These are phyloP conservation scores for Fraxinus platypoda DNA, from an alignment of 305 asterid genomes.

Conservation along the genomic window DNA sequence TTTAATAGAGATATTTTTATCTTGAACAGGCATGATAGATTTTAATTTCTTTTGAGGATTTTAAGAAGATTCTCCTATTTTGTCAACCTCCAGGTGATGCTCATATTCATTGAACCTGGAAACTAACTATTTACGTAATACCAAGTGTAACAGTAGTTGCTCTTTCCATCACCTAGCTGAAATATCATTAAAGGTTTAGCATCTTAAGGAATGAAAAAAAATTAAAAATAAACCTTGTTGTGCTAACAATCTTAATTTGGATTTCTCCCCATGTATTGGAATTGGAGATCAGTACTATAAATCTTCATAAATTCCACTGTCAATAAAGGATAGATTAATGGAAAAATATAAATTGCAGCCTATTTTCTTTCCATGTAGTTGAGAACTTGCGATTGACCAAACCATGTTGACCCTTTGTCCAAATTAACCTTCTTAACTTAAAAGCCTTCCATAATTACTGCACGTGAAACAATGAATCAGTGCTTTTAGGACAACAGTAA, in stretches of 20 bases:
- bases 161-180: neutral
- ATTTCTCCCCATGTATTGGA: neutral
- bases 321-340: neutral
- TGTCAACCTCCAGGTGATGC: neutral
- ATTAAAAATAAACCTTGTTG: neutral
- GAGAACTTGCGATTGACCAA: neutral
- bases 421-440: neutral
- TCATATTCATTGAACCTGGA: neutral
- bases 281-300: neutral
- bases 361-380: neutral
- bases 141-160: neutral
- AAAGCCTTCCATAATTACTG: neutral
- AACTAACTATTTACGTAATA: neutral
- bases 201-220: neutral
- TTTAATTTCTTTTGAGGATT: slow-evolving; percentile 3
- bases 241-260: neutral
- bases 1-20: neutral
- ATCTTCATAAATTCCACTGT: neutral
- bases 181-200: neutral
- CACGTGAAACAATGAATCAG: neutral
- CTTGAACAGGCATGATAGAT: neutral
- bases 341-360: neutral
- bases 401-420: neutral
- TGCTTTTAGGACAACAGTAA: neutral
- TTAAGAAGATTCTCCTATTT: neutral